Conservation (phyloP, 2,329 filamentous ascomycete genomes). For the Diplodia sapinea region DNA sequence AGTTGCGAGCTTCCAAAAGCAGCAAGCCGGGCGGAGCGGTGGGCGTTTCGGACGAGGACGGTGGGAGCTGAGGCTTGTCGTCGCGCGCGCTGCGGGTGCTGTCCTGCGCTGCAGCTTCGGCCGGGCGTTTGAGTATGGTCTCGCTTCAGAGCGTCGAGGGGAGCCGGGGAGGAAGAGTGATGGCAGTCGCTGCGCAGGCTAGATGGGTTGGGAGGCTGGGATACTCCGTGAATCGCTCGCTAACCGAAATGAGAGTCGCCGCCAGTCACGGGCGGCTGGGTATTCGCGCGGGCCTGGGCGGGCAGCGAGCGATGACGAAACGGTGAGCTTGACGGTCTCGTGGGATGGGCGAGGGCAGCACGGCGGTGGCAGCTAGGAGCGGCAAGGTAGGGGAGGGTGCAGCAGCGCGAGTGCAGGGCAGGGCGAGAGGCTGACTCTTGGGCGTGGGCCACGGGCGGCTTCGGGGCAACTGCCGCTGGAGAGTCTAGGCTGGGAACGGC, state of each 20-base stretch:
- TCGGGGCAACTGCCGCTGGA: slow-evolving; percentile 28
- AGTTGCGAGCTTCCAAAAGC: slow-evolving; percentile 31
- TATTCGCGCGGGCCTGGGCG: slow-evolving; percentile 23
- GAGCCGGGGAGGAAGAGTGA: slow-evolving; percentile 25
- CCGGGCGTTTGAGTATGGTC: slow-evolving; percentile 18
- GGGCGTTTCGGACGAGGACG: slow-evolving; percentile 30
- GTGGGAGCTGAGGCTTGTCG: slow-evolving; percentile 20
- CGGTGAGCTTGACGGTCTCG: neutral
- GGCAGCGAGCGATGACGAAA: slow-evolving; percentile 29
- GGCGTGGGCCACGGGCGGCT: slow-evolving; percentile 23
- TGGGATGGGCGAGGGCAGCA: slow-evolving; percentile 23
- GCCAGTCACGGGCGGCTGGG: slow-evolving; percentile 31
- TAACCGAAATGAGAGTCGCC: slow-evolving; percentile 32
- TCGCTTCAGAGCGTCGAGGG: slow-evolving; percentile 22
- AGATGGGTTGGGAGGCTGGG: slow-evolving; percentile 31
- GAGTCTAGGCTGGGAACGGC: slow-evolving; percentile 26
- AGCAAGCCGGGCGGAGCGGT: slow-evolving; percentile 30
- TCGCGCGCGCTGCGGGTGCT: slow-evolving; percentile 27
- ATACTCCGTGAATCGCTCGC: slow-evolving; percentile 31
- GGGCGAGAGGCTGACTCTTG: slow-evolving; percentile 24
- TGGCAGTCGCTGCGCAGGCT: slow-evolving; percentile 28
- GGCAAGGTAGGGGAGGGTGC: slow-evolving; percentile 25
- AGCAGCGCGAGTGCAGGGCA: slow-evolving; percentile 28
- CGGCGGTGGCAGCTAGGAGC: slow-evolving; percentile 21
- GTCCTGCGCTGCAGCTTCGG: slow-evolving; percentile 31